Evolutionary conservation across 805 yeast species (phyloP).

Genomic region (Wickerhamiella azyma): DNA sequence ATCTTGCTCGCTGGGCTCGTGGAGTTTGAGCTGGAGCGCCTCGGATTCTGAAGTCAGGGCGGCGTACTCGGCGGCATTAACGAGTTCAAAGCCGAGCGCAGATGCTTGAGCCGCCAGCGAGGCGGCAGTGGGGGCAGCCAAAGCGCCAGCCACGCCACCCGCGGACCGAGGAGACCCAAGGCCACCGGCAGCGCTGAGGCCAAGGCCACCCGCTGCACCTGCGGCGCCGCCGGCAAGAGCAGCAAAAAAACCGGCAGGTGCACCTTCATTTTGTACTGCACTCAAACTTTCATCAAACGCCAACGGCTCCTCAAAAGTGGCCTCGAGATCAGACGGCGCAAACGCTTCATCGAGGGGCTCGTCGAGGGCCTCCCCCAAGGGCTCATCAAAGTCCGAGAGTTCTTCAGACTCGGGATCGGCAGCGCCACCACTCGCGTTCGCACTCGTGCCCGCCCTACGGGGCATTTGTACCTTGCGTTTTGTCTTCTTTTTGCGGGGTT

Average conservation of each 20-base stretch:
- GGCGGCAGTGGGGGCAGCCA: neutral
- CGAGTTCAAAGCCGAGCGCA: conserved; percentile 8
- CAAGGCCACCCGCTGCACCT: no score
- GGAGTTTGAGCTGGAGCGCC: conserved; percentile 16
- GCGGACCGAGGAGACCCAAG: no score
- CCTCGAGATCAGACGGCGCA: neutral
- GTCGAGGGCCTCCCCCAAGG: neutral
- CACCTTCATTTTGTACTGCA: no score
- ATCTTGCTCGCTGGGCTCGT: conserved; percentile 24
- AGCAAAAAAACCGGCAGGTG: no score
- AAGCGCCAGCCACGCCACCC: no score
- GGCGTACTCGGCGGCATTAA: conserved; percentile 20
- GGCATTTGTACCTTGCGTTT: neutral
- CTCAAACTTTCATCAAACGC: no score
- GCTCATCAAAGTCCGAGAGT: conserved; percentile 9
- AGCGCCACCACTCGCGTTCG: no score
- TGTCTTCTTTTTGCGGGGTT: neutral
- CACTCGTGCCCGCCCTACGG: neutral
- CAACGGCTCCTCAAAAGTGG: neutral
- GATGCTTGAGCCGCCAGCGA: conserved; percentile 14
- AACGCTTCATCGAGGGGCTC: neutral
- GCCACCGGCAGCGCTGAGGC: no score
- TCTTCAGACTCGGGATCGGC: conserved; percentile 6
- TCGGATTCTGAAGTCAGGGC: conserved; percentile 22
- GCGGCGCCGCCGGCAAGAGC: no score